Percentiles rank a stretch among this genome's conserved stretches.
Evolutionary conservation across 768 basidiomycete genomes (phyloP).

Genomic region (Fistulinella prunicolor): DNA sequence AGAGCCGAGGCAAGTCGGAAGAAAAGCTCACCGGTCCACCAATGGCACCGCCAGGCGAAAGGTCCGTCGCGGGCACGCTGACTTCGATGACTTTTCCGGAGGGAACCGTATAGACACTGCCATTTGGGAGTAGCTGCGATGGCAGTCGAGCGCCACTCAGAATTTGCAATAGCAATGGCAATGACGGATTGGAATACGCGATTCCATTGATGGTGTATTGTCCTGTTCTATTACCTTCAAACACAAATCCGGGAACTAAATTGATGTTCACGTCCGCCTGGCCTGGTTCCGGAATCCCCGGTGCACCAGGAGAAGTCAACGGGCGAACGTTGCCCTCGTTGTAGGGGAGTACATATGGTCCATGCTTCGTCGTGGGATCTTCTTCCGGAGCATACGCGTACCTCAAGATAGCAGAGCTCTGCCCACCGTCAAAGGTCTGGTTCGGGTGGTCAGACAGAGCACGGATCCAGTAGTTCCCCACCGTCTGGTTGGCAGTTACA

Average conservation of each 20-base stretch:
- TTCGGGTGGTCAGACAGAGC: constrained; percentile 11
- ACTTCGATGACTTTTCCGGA: constrained; percentile 15
- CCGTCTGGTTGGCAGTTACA: constrained; percentile 37
- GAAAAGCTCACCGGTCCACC: constrained; percentile 31
- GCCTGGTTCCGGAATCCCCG: constrained; percentile 17
- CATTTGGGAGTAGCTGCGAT: constrained; percentile 12
- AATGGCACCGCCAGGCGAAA: constrained; percentile 17
- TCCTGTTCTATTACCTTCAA: too few species aligned
- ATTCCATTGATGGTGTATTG: constrained; percentile 12
- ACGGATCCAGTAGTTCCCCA: constrained; percentile 41
- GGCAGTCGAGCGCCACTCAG: constrained; percentile 20
- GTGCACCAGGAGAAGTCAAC: constrained; percentile 19
- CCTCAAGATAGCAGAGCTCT: constrained; percentile 18
- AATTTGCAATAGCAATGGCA: constrained; percentile 22
- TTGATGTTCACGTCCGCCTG: constrained; percentile 27
- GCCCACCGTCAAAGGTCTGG: constrained; percentile 35
- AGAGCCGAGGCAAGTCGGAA: background rate
- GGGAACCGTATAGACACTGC: constrained; percentile 16
- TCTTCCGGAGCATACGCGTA: constrained; percentile 21
- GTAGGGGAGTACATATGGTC: constrained; percentile 9
- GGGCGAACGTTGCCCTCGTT: constrained; percentile 19
- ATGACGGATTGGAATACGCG: constrained; percentile 3
- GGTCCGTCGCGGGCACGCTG: constrained; percentile 15
- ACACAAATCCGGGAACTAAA: constrained; percentile 9
- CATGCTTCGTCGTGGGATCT: constrained; percentile 29